Conservation (phyloP, 306 rosid genomes). For the Pterocarpus macrocarpus region DNA sequence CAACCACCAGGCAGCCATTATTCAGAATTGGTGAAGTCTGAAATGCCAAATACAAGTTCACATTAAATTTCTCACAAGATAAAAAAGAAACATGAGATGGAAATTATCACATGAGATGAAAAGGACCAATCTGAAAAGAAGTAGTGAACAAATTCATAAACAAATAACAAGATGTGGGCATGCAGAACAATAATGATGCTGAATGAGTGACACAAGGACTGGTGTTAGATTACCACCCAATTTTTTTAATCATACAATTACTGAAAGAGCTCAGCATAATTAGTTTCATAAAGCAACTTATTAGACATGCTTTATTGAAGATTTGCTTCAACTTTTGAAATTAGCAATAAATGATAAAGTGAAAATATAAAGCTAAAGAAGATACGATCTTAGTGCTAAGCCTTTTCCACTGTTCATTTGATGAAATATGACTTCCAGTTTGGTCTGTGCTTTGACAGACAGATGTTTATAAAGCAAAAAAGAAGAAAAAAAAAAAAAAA, state of each 20-base stretch:
- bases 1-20: too few relatives aligned
- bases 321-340: slow-evolving; percentile 33
- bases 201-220: slow-evolving; percentile 27
- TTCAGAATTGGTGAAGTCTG: too few relatives aligned
- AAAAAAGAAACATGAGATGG: too few relatives aligned
- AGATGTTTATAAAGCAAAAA: slow-evolving; percentile 56
- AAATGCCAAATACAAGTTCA: too few relatives aligned
- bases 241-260: slow-evolving; percentile 39
- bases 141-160: slow-evolving; percentile 33
- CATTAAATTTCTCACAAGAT: too few relatives aligned
- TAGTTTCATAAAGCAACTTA: slow-evolving; percentile 47
- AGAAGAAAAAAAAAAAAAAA: background rate
- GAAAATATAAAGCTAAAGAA: slow-evolving; percentile 38
- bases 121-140: slow-evolving; percentile 80
- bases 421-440: slow-evolving; percentile 55
- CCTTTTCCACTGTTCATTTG: slow-evolving; percentile 57
- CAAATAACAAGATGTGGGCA: slow-evolving; percentile 35
- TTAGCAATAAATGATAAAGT: background rate
- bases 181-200: slow-evolving; percentile 4
- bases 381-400: slow-evolving; percentile 44
- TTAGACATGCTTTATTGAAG: slow-evolving; percentile 37
- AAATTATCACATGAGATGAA: slow-evolving; percentile 35
- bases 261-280: background rate
- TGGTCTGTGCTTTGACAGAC: slow-evolving; percentile 84
- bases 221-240: slow-evolving; percentile 21